Evolutionary conservation across 177 flowering plant genomes (phyloP).

Genomic region (Vitis hybrid): DNA sequence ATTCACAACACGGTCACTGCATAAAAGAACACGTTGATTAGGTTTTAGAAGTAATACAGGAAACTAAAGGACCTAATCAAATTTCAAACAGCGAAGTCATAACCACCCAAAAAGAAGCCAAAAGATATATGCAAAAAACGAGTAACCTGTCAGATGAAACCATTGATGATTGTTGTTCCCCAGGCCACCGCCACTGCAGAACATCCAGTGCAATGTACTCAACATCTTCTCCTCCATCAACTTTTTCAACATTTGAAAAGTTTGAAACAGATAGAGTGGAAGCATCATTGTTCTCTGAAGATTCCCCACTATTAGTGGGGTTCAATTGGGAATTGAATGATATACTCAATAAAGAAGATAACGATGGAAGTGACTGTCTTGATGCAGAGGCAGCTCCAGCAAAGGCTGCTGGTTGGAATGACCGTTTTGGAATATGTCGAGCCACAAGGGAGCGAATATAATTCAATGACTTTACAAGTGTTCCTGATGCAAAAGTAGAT

Average conservation of each 20-base stretch:
- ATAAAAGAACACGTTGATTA: constrained; percentile 5
- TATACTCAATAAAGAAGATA: constrained; percentile 84
- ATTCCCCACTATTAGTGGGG: constrained; percentile 55
- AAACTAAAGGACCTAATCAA: neutral
- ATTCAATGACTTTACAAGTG: constrained; percentile 82
- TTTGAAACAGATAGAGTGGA: constrained; percentile 45
- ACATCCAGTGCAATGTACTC: constrained; percentile 70
- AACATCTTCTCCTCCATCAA: constrained; percentile 48
- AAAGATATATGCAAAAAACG: neutral
- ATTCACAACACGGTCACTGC: constrained; percentile 59
- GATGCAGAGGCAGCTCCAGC: constrained; percentile 72
- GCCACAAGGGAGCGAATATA: constrained; percentile 87
- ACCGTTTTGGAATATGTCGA: constrained; percentile 71
- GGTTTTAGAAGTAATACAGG: neutral
- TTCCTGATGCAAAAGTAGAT: constrained; percentile 72
- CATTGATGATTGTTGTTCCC: constrained; percentile 47
- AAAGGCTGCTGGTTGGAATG: constrained; percentile 83
- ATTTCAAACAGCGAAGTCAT: neutral
- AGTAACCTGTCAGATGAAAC: constrained; percentile 55
- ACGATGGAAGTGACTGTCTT: constrained; percentile 73
- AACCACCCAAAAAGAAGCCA: neutral
- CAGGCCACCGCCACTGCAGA: constrained; percentile 87
- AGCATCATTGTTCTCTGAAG: constrained; percentile 65
- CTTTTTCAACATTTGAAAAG: constrained; percentile 43
- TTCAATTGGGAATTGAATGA: constrained; percentile 83